phyloP scores from a whole-genome alignment of 23 red algal genomes.

The Gracilariopsis chorda region DNA sequence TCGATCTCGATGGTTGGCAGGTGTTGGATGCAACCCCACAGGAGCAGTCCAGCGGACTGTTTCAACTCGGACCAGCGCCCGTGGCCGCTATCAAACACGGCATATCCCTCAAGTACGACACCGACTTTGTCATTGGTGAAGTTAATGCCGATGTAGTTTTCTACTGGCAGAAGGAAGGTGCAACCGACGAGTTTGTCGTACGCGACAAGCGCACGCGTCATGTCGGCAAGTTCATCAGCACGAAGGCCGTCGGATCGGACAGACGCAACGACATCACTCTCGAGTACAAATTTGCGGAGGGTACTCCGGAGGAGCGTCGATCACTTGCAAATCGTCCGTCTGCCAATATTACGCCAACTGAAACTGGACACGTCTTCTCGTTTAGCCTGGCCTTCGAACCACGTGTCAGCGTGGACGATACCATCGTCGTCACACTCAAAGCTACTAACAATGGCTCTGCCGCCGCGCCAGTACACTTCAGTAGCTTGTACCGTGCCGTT shows the following conservation, averaged over 20 bases:
- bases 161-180: not conserved
- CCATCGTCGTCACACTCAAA: not conserved
- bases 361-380: not conserved
- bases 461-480: not conserved
- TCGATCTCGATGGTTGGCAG: constrained; percentile 1
- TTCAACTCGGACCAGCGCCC: constrained; percentile 1
- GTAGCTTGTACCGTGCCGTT: not conserved
- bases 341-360: not conserved
- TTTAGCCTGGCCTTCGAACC: not conserved
- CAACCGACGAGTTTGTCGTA: not conserved
- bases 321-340: constrained; percentile 1
- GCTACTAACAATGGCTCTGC: not conserved
- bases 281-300: constrained; percentile 9
- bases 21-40: constrained; percentile 23
- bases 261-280: constrained; percentile 1
- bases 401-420: not conserved
- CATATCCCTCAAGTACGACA: not conserved
- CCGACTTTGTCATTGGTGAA: constrained; percentile 26
- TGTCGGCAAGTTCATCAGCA: not conserved
- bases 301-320: not conserved
- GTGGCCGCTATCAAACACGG: constrained; percentile 15
- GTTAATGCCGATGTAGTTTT: constrained; percentile 18
- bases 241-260: constrained; percentile 3
- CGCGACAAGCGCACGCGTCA: not conserved
- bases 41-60: constrained; percentile 12